Evolutionary conservation across 1,139 yeast species (phyloP).

Genomic region (Pichia cactophila): DNA sequence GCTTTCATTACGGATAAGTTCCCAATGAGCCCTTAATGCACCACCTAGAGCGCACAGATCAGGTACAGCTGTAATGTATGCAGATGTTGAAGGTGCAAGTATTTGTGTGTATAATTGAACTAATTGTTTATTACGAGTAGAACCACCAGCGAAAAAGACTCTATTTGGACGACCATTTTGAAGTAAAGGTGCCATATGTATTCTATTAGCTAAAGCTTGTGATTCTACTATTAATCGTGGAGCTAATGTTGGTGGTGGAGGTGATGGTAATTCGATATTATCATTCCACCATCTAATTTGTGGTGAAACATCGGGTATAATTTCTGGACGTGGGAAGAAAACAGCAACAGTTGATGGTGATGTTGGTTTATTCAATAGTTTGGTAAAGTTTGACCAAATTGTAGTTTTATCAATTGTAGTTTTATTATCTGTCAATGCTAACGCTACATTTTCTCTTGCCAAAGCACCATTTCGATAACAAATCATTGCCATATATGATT

Average conservation of each 20-base stretch:
- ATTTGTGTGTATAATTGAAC: constrained; percentile 64
- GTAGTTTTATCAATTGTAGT: constrained; percentile 38
- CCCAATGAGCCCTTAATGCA: constrained; percentile 70
- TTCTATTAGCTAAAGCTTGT: constrained; percentile 77
- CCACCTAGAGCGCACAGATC: constrained; percentile 97
- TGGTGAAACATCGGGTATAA: constrained; percentile 16
- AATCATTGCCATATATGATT: constrained; percentile 87
- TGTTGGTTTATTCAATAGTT: neutral
- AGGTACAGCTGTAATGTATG: constrained; percentile 66
- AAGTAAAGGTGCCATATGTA: constrained; percentile 70
- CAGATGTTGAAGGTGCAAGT: constrained; percentile 56
- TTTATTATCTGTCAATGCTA: constrained; percentile 45
- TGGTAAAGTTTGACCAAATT: neutral
- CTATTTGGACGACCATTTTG: constrained; percentile 46
- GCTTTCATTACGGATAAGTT: neutral
- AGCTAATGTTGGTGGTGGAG: constrained; percentile 45
- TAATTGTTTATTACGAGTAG: constrained; percentile 63
- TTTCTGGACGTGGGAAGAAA: neutral
- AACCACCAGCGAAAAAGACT: constrained; percentile 83
- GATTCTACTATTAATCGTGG: constrained; percentile 76
- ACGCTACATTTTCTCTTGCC: constrained; percentile 65
- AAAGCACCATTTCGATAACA: constrained; percentile 89
- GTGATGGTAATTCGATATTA: constrained; percentile 21
- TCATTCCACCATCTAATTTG: constrained; percentile 28
- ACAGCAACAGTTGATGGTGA: neutral